phyloP scores from a whole-genome alignment of 169 alveolate species.

The Theileria luwenshuni region DNA sequence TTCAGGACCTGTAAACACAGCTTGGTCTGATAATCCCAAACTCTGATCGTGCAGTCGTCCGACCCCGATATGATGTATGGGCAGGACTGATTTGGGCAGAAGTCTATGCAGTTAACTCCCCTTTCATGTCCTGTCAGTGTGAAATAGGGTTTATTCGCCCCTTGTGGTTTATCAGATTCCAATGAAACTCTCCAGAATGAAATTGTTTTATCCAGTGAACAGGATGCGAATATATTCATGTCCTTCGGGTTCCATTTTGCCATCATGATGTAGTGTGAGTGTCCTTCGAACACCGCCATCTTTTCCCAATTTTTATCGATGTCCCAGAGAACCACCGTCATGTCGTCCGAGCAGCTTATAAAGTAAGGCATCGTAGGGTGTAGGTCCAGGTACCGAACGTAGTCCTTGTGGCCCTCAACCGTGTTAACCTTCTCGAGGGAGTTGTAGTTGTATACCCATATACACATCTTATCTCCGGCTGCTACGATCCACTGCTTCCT shows the following conservation, averaged over 20 bases:
- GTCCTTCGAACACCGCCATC: constrained; percentile 92
- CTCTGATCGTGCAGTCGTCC: constrained; percentile 94
- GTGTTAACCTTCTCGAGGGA: constrained; percentile 93
- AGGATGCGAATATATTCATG: constrained; percentile 93
- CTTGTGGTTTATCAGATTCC: constrained; percentile 3
- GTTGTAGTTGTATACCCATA: constrained; percentile 94
- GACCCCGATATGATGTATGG: constrained; percentile 95
- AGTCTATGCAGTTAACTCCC: constrained; percentile 95
- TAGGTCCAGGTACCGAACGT: constrained; percentile 93
- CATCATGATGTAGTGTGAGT: constrained; percentile 98
- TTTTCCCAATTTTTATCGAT: constrained; percentile 93
- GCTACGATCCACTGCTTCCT: constrained; percentile 93
- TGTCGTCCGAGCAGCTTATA: constrained; percentile 96
- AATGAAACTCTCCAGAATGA: constrained; percentile 89
- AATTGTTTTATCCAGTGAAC: constrained; percentile 93
- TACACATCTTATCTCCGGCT: constrained; percentile 92
- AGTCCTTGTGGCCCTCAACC: constrained; percentile 97
- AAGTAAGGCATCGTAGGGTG: constrained; percentile 95
- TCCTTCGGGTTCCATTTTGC: constrained; percentile 96
- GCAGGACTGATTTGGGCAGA: constrained; percentile 83
- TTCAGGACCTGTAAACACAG: constrained; percentile 94
- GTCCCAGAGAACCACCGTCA: constrained; percentile 92
- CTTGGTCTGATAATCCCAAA: constrained; percentile 98
- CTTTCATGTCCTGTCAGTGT: constrained; percentile 95
- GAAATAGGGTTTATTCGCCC: constrained; percentile 87